Conservation (phyloP, 331 rosid species). For the Malus hybrid region DNA sequence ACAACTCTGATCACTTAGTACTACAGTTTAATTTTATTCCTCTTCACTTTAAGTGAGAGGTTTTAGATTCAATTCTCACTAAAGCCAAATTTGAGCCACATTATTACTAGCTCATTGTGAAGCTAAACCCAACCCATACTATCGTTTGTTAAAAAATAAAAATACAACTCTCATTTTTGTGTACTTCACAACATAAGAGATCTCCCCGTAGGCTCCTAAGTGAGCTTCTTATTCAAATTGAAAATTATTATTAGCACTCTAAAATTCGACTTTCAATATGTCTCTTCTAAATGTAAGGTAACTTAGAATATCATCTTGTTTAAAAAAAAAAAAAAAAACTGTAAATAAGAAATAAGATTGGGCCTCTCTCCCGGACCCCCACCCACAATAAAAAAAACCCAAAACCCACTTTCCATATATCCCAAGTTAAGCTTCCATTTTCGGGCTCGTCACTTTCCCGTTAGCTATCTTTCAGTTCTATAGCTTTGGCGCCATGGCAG, state of each 20-base stretch:
- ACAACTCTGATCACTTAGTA: no score
- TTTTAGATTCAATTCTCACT: no score
- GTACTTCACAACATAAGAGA: no score
- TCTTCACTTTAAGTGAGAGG: no score
- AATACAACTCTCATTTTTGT: no score
- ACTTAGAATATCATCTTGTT: no score
- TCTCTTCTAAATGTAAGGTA: neutral
- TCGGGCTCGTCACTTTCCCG: neutral
- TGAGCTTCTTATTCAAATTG: neutral
- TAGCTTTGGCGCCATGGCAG: neutral
- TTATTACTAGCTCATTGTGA: accelerated
- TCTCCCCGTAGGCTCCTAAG: neutral
- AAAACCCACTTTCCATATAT: neutral
- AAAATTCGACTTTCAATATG: neutral
- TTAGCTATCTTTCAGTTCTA: neutral
- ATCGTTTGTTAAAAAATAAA: no score
- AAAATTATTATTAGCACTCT: no score
- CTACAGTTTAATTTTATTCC: accelerated
- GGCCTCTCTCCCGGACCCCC: neutral
- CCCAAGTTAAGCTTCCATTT: neutral
- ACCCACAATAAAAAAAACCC: neutral
- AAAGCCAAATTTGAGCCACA: no score
- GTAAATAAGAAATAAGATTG: neutral
- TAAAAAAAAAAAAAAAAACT: no score
- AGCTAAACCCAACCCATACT: accelerated